Conservation (phyloP, 2,329 filamentous ascomycete genomes). For the Xylariaceae sp. region DNA sequence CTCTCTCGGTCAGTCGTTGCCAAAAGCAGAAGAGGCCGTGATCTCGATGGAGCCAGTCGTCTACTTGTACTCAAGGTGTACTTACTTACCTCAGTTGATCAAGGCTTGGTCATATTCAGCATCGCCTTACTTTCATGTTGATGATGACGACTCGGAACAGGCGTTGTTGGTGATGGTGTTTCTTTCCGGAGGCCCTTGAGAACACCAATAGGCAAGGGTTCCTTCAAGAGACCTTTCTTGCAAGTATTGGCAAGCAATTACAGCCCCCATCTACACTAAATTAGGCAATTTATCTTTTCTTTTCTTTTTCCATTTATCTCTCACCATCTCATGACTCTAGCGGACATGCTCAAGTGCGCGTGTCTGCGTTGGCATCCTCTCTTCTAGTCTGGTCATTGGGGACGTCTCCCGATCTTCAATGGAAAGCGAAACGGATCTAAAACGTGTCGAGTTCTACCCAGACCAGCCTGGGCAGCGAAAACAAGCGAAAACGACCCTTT, state of each 20-base stretch:
- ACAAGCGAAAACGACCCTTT: constrained; percentile 21
- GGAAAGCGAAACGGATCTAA: neutral
- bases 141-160: no score
- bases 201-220: neutral
- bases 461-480: neutral
- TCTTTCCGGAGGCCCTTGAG: neutral
- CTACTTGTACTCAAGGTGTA: neutral
- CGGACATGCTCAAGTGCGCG: neutral
- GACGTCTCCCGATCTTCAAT: neutral
- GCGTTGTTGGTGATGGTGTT: no score
- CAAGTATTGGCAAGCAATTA: no score
- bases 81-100: neutral
- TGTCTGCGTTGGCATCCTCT: neutral
- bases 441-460: neutral
- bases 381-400: neutral
- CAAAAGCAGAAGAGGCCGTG: constrained; percentile 20
- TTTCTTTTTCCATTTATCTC: neutral
- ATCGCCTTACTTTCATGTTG: no score
- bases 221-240: no score
- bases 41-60: neutral
- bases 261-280: no score
- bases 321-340: neutral
- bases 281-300: neutral
- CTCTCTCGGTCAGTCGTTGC: constrained; percentile 27
- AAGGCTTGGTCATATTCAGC: neutral